Percentiles rank a stretch among this genome's conserved stretches.
These are phyloP conservation scores for Gloeopeniophorella convolvens DNA, from an alignment of 768 basidiomycete genomes.

Conservation along the genomic window DNA sequence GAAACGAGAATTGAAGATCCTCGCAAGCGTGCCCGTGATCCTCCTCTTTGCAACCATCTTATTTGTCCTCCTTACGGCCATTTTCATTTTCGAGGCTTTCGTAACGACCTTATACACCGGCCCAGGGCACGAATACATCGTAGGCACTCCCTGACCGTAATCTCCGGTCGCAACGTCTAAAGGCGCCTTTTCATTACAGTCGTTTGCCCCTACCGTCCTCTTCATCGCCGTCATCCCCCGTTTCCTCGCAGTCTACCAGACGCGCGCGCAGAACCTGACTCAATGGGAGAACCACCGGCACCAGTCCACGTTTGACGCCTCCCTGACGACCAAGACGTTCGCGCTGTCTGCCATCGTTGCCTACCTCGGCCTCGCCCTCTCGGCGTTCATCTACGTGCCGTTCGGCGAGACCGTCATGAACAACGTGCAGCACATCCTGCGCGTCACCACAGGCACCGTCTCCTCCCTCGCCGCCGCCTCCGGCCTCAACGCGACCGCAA, in stretches of 20 bases:
- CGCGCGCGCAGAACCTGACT: slow-evolving; percentile 62
- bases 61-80: slow-evolving; percentile 63
- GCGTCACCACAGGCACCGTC: slow-evolving; percentile 19
- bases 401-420: slow-evolving; percentile 84
- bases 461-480: slow-evolving; percentile 15
- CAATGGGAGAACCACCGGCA: slow-evolving; percentile 90
- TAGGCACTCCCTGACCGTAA: slow-evolving; percentile 33
- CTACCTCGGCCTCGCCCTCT: slow-evolving; percentile 84
- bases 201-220: slow-evolving; percentile 75
- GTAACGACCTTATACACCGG: slow-evolving; percentile 86
- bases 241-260: slow-evolving; percentile 67
- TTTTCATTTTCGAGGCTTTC: slow-evolving; percentile 88
- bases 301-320: slow-evolving; percentile 66
- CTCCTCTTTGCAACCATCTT: slow-evolving; percentile 65
- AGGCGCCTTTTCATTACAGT: slow-evolving; percentile 33
- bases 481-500: slow-evolving; percentile 22
- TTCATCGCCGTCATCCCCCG: slow-evolving; percentile 79
- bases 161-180: not conserved
- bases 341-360: slow-evolving; percentile 83
- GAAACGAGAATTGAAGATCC: slow-evolving; percentile 59
- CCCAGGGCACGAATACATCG: slow-evolving; percentile 71
- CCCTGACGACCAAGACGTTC: slow-evolving; percentile 88
- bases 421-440: slow-evolving; percentile 30
- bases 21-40: slow-evolving; percentile 68
- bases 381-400: slow-evolving; percentile 94